Conservation (phyloP, 208 protist species). For the Trichomonas tenax region DNA sequence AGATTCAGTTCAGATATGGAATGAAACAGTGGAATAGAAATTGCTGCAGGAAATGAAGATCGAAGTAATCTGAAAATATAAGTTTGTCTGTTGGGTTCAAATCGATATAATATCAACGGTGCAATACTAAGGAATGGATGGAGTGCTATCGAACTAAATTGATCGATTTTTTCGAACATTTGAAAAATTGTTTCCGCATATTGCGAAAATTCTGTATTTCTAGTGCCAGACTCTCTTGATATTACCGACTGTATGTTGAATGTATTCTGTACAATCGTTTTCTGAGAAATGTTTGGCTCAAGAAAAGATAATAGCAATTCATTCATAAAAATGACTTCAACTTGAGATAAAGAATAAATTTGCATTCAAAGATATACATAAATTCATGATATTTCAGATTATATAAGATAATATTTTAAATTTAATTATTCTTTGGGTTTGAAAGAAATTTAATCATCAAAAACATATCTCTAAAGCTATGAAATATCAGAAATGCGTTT, state of each 20-base stretch:
- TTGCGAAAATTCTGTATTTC: neutral
- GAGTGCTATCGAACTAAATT: neutral
- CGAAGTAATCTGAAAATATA: neutral
- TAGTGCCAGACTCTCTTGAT: neutral
- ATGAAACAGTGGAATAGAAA: neutral
- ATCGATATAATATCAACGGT: neutral
- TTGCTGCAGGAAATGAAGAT: neutral
- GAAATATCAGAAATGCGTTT: too few species aligned
- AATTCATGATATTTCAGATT: too few species aligned
- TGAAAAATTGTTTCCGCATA: neutral
- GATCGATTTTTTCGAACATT: neutral
- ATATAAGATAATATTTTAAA: too few species aligned
- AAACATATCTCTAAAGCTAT: too few species aligned
- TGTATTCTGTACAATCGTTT: neutral
- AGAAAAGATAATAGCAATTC: neutral
- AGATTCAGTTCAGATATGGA: neutral
- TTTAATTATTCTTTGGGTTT: too few species aligned
- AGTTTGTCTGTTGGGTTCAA: neutral
- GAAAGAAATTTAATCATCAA: too few species aligned
- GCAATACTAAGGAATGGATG: neutral
- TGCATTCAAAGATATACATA: too few species aligned
- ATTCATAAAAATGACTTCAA: neutral
- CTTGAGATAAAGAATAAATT: too few species aligned
- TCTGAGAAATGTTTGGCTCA: neutral
- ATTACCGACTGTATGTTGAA: neutral